Conservation (phyloP, 2,329 filamentous ascomycete species). For the Fonsecaea pedrosoi region DNA sequence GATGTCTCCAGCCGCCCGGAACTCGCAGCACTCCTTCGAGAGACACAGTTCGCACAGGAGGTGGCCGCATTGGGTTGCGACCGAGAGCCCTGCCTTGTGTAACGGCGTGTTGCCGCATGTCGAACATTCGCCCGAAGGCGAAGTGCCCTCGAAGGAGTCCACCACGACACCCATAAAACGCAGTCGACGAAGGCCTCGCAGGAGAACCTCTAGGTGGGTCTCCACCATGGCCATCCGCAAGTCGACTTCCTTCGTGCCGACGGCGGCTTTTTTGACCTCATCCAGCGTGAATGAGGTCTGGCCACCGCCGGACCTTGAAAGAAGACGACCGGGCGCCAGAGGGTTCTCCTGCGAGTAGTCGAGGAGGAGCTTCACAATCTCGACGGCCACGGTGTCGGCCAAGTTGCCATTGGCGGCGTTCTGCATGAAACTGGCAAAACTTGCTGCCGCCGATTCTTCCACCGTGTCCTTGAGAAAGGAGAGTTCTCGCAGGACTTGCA, state of each 20-base stretch:
- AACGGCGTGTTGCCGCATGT: slow-evolving; percentile 44
- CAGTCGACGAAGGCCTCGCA: slow-evolving; percentile 18
- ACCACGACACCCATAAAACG: slow-evolving; percentile 16
- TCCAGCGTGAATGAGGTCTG: neutral
- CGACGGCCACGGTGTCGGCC: slow-evolving; percentile 15
- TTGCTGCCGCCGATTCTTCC: neutral
- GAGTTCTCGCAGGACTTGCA: slow-evolving; percentile 25
- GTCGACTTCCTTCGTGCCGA: slow-evolving; percentile 21
- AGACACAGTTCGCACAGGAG: slow-evolving; percentile 29
- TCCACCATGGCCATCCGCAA: slow-evolving; percentile 16
- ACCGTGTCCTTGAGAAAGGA: slow-evolving; percentile 5
- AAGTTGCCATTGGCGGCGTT: slow-evolving; percentile 12
- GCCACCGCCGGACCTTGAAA: slow-evolving; percentile 11
- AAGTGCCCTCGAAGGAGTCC: slow-evolving; percentile 1
- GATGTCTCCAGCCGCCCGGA: slow-evolving; percentile 5
- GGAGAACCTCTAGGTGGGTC: slow-evolving; percentile 12
- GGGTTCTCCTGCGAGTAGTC: slow-evolving; percentile 23
- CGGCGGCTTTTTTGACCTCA: neutral
- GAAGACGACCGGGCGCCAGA: neutral
- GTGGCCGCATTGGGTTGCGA: slow-evolving; percentile 62
- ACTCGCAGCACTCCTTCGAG: slow-evolving; percentile 18
- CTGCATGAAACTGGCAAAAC: slow-evolving; percentile 19
- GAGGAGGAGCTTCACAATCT: slow-evolving; percentile 24
- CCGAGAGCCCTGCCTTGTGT: slow-evolving; percentile 44
- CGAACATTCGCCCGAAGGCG: slow-evolving; percentile 41